A percentile compares a stretch with the other conserved stretches of the same genome.
Conservation (phyloP, 192 early-diverging fungal genomes). For the Backusella tuberculispora region DNA sequence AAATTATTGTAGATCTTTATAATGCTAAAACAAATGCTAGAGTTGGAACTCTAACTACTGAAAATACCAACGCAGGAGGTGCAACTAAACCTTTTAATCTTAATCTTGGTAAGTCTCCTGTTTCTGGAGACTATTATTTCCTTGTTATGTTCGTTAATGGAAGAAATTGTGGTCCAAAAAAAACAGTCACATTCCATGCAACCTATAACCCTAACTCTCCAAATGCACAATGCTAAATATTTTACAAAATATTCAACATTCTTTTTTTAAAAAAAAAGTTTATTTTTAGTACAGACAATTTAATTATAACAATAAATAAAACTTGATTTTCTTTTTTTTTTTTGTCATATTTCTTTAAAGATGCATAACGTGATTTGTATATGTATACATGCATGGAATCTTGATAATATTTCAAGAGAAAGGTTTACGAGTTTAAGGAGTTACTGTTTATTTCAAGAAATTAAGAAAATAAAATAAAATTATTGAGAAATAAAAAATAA, state of each 20-base stretch:
- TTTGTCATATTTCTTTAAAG: no score
- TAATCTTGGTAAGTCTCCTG: constrained; percentile 1
- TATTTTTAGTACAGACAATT: no score
- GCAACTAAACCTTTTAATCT: constrained; percentile 10
- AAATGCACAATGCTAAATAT: constrained; percentile 16
- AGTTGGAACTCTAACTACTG: constrained; percentile 5
- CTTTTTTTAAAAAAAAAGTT: neutral
- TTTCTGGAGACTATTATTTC: constrained; percentile 28
- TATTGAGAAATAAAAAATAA: no score
- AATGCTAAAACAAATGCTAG: constrained; percentile 14
- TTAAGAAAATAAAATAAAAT: no score
- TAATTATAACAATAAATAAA: no score
- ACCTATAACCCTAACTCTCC: constrained; percentile 29
- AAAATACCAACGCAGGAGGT: constrained; percentile 3
- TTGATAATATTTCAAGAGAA: no score
- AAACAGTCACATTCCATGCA: constrained; percentile 14
- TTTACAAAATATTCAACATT: constrained; percentile 4
- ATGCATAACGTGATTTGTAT: no score
- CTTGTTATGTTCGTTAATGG: constrained; percentile 13
- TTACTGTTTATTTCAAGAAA: no score
- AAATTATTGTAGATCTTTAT: constrained; percentile 16
- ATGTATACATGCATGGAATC: no score
- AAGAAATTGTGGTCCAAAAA: constrained; percentile 4
- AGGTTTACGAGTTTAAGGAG: no score
- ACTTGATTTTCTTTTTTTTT: no score